Base-by-base conservation (phyloP, 345 rosid genomes). In the Syzygium jambos region DNA sequence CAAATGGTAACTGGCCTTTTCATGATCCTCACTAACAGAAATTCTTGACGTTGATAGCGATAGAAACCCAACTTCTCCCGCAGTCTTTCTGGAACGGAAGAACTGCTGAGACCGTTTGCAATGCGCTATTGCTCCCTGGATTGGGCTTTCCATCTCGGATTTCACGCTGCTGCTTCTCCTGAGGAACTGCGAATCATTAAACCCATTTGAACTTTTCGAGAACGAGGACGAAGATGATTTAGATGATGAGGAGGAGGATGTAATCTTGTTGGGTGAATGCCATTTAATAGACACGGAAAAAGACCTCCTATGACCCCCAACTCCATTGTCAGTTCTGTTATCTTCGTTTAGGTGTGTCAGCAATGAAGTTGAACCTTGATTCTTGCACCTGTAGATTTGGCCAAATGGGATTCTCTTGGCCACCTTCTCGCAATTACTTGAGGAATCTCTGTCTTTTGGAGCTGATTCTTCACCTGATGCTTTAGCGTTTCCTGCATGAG, bases 211-310 rank as follows among this genome's bases (percentile, higher is more conserved):
- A 86, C 89, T 89, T 38, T 90, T 90, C 22, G 92, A 86, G 84
- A 59, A 85, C 8, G 91, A 91, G 77, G 89, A 91, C 1, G 94
- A 91, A 30, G 93, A 91, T 51, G 92, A 91, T 9, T 89, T 89
- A 2, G 91, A 92, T 9, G 93, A 91, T 9, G 92, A 88, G 4
- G 89, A 89, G 63, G 93, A 92, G 5, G 92, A 88, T 49, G 88
- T 85, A 51, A 90, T 88, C 88, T 88, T 93, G 87, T 92, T 93
- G 27, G 92, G 87, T 16, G 95, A 90, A 89, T 93, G 91, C 85
- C 94, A 65, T 82, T 92, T 93, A 87, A 95, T 93, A 12, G 94
- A 95, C 85, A 95, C 91, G 1, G 98, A 94, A 88, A 97, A 97
- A 23, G 99, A 96, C 91, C 97, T 96, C 90, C 99, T 94, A 73